Evolutionary conservation across 2,329 filamentous ascomycete species (phyloP).

Genomic region (Ilyonectria robusta): DNA sequence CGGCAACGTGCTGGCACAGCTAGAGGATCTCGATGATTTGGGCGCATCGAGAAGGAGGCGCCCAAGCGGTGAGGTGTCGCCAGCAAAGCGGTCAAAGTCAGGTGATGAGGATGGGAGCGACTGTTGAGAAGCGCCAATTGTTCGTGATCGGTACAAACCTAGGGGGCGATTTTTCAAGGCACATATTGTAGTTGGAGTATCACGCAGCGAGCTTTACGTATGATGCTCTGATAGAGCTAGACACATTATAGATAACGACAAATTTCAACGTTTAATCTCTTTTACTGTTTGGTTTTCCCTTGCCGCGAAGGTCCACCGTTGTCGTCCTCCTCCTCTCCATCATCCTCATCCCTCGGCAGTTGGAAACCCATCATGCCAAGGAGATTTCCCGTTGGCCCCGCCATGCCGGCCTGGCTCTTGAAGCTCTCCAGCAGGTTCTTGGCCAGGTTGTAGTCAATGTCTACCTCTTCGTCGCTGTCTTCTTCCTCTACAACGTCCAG

Average conservation of each 20-base stretch:
- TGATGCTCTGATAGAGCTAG: constrained; percentile 3
- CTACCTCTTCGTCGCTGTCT: constrained; percentile 71
- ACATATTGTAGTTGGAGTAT: constrained; percentile 16
- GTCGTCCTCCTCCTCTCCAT: constrained; percentile 54
- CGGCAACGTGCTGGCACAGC: constrained; percentile 60
- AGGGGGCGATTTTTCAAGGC: constrained; percentile 14
- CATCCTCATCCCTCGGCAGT: constrained; percentile 83
- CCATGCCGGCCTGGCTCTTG: constrained; percentile 87
- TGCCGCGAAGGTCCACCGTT: constrained; percentile 17
- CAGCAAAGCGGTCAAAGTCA: constrained; percentile 61
- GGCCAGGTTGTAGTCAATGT: constrained; percentile 89
- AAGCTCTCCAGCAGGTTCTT: constrained; percentile 94
- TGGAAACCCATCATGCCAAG: constrained; percentile 88
- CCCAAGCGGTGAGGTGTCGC: constrained; percentile 58
- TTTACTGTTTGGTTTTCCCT: constrained; percentile 21
- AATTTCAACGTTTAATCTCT: not conserved
- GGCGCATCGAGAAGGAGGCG: constrained; percentile 49
- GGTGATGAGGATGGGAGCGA: constrained; percentile 39
- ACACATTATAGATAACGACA: constrained; percentile 20
- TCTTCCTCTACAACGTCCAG: constrained; percentile 61
- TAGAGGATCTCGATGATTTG: constrained; percentile 59
- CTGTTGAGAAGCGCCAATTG: not conserved
- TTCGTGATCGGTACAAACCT: not conserved
- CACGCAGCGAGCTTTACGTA: constrained; percentile 28
- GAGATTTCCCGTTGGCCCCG: constrained; percentile 90